Percentiles rank a stretch among this genome's conserved stretches.
phyloP scores from a whole-genome alignment of 2,329 filamentous ascomycete species.

The Exophiala spinifera region DNA sequence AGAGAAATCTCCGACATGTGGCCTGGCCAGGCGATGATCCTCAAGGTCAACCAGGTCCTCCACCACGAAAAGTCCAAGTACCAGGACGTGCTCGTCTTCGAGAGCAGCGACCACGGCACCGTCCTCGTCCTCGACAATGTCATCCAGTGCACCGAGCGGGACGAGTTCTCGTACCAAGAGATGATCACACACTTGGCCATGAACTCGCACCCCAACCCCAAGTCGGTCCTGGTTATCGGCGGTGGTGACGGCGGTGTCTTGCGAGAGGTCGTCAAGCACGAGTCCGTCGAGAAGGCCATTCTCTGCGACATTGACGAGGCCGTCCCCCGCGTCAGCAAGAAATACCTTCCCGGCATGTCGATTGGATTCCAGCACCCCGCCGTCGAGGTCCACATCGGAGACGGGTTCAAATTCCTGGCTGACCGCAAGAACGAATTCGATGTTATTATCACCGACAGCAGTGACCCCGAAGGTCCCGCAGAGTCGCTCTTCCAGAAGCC shows the following conservation, averaged over 20 bases:
- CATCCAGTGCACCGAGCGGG: slow-evolving; percentile 96
- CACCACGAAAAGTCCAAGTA: slow-evolving; percentile 99
- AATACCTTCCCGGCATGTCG: slow-evolving; percentile 93
- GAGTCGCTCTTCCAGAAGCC: slow-evolving; percentile 97
- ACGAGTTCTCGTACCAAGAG: slow-evolving; percentile 97
- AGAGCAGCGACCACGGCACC: slow-evolving; percentile 94
- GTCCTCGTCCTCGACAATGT: slow-evolving; percentile 98
- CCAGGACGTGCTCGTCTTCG: slow-evolving; percentile 98
- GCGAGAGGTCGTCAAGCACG: slow-evolving; percentile 98
- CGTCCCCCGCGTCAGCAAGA: slow-evolving; percentile 96
- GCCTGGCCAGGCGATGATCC: slow-evolving; percentile 98
- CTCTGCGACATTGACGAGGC: slow-evolving; percentile 99
- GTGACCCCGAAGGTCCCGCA: slow-evolving; percentile 93
- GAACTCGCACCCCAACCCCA: slow-evolving; percentile 96
- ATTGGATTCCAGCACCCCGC: slow-evolving; percentile 92
- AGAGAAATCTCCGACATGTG: slow-evolving; percentile 98
- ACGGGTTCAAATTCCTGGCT: slow-evolving; percentile 97
- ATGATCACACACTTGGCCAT: slow-evolving; percentile 99
- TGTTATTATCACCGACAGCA: slow-evolving; percentile 99
- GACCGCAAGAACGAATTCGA: slow-evolving; percentile 97
- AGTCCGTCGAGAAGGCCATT: slow-evolving; percentile 89
- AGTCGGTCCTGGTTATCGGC: slow-evolving; percentile 97
- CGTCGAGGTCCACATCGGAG: slow-evolving; percentile 86
- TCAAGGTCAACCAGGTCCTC: slow-evolving; percentile 94
- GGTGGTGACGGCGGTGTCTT: slow-evolving; percentile 97